Evolutionary conservation across 805 yeast genomes (phyloP).

Genomic region (Nakazawaea wickerhamii): DNA sequence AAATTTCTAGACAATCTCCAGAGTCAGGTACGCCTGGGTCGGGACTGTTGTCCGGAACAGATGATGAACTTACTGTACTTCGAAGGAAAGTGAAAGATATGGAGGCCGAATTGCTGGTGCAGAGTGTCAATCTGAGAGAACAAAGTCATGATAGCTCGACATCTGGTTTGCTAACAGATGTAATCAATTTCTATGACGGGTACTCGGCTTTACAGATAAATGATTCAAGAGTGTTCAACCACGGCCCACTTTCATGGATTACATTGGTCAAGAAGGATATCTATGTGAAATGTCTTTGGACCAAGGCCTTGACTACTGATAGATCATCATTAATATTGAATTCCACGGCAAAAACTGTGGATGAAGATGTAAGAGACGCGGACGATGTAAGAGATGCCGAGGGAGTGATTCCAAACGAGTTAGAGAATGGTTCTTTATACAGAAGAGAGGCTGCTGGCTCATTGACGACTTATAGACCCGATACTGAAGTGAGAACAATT

Average conservation of each 20-base stretch:
- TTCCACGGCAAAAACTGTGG: background rate
- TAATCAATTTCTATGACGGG: constrained; percentile 37
- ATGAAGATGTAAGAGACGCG: constrained; percentile 9
- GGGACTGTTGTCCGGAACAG: too few species aligned
- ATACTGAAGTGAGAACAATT: constrained; percentile 22
- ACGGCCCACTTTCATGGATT: constrained; percentile 50
- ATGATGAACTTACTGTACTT: constrained; percentile 27
- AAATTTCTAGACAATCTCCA: too few species aligned
- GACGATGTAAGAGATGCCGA: constrained; percentile 12
- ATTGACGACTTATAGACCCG: constrained; percentile 9
- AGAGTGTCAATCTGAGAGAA: background rate
- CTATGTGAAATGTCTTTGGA: constrained; percentile 31
- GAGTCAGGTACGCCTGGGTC: too few species aligned
- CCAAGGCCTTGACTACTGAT: constrained; percentile 4
- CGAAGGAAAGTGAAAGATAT: constrained; percentile 38
- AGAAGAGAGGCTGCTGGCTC: background rate
- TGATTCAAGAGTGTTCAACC: constrained; percentile 37
- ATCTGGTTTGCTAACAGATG: constrained; percentile 22
- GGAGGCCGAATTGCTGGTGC: constrained; percentile 32
- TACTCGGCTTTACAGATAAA: constrained; percentile 37
- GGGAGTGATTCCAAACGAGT: background rate
- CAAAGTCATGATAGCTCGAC: constrained; percentile 10
- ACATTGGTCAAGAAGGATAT: constrained; percentile 44
- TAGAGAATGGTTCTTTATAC: background rate
- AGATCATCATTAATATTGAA: constrained; percentile 7